Evolutionary conservation across 805 yeast genomes (phyloP).

Genomic region (Dipodascus albidus): DNA sequence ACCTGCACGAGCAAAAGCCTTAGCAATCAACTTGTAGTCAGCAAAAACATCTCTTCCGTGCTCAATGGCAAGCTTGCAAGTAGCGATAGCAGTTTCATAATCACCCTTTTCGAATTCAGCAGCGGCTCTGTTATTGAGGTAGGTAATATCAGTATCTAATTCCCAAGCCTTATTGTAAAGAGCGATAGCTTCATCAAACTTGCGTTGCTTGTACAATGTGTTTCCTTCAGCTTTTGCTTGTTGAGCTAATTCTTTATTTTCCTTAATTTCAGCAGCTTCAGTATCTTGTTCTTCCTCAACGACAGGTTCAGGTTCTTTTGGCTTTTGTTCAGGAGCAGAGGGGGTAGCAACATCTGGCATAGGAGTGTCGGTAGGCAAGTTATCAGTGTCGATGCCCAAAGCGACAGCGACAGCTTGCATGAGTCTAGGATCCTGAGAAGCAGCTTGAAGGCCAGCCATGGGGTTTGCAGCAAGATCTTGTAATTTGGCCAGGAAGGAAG

Average conservation of each 20-base stretch:
- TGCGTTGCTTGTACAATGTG: conserved; percentile 67
- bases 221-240: conserved; percentile 77
- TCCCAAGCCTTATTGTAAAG: conserved; percentile 83
- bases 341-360: conserved; percentile 17
- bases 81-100: conserved; percentile 68
- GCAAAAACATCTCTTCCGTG: conserved; percentile 84
- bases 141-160: conserved; percentile 71
- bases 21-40: conserved; percentile 84
- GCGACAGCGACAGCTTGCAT: conserved; percentile 81
- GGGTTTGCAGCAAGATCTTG: conserved; percentile 42
- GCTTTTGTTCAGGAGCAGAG: conserved; percentile 6
- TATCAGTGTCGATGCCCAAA: conserved; percentile 60
- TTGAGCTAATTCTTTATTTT: conserved; percentile 22
- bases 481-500: conserved; percentile 64
- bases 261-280: conserved; percentile 11
- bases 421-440: conserved; percentile 72
- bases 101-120: conserved; percentile 96
- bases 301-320: conserved; percentile 11
- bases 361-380: conserved; percentile 11
- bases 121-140: conserved; percentile 92
- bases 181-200: conserved; percentile 88
- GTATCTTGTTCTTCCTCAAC: conserved; percentile 25
- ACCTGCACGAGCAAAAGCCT: conserved; percentile 89
- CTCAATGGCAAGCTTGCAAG: conserved; percentile 75
- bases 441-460: conserved; percentile 53